Percentiles rank a stretch among this genome's conserved stretches.
phyloP scores from a whole-genome alignment of 1,284 basidiomycete species.

The Fereydounia khargensis region DNA sequence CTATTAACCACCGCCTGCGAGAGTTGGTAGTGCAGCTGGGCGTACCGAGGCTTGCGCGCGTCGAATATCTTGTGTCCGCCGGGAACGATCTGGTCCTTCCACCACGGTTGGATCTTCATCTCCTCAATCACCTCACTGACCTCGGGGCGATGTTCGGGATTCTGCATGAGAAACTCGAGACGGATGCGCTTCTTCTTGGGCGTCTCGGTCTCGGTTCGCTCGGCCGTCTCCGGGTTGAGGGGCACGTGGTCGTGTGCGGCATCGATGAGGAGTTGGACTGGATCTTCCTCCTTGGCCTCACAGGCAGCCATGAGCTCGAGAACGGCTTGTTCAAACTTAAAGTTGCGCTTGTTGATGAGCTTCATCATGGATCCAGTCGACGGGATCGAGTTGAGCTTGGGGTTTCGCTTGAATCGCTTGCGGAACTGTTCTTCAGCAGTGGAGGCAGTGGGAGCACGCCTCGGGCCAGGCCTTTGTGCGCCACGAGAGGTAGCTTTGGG shows the following conservation, averaged over 20 bases:
- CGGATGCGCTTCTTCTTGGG: conserved; percentile 46
- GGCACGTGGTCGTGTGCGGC: conserved; percentile 52
- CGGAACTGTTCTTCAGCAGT: conserved; percentile 2
- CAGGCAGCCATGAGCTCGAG: conserved; percentile 49
- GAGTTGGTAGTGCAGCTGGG: conserved; percentile 35
- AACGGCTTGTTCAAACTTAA: conserved; percentile 52
- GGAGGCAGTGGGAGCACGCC: conserved; percentile 20
- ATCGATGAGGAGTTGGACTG: conserved; percentile 43
- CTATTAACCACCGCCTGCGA: conserved; percentile 64
- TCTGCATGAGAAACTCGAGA: conserved; percentile 40
- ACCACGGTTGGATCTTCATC: conserved; percentile 44
- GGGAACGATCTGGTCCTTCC: conserved; percentile 55
- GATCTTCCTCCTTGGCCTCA: conserved; percentile 41
- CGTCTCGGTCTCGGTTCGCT: conserved; percentile 24
- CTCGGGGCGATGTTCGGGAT: conserved; percentile 39
- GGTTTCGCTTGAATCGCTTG: conserved; percentile 12
- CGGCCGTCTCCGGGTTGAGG: conserved; percentile 35
- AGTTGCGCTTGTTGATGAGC: conserved; percentile 52
- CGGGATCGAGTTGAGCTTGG: conserved; percentile 27
- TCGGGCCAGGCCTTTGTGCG: conserved; percentile 29
- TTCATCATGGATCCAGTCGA: conserved; percentile 44
- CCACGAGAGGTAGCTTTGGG: conserved; percentile 57
- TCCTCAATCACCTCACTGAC: conserved; percentile 44
- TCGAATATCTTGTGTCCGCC: conserved; percentile 48
- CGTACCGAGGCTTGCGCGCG: conserved; percentile 27